Conservation (phyloP, 805 yeast genomes). For the Metschnikowia kofuensis region DNA sequence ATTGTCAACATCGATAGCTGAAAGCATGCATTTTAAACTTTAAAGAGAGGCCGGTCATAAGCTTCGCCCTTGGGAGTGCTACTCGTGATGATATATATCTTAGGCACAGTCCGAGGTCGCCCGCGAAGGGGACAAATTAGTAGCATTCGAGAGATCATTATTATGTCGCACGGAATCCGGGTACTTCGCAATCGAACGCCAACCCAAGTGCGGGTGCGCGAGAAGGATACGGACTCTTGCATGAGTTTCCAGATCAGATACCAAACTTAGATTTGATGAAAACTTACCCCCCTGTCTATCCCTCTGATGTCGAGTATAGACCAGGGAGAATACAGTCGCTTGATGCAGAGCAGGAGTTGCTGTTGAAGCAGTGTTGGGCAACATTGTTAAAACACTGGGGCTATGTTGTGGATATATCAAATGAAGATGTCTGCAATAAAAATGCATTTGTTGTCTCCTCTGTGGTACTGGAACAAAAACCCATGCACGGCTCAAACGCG, state of each 20-base stretch:
- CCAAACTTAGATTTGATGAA: not conserved
- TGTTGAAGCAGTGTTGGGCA: conserved; percentile 20
- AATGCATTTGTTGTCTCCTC: conserved; percentile 34
- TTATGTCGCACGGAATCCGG: not conserved
- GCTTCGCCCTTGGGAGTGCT: too few species aligned
- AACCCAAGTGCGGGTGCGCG: not conserved
- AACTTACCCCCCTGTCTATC: conserved; percentile 15
- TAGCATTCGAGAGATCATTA: too few species aligned
- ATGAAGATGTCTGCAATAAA: conserved; percentile 26
- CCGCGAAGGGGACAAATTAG: too few species aligned
- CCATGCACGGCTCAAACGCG: conserved; percentile 6
- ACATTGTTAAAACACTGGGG: conserved; percentile 40
- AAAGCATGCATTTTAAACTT: too few species aligned
- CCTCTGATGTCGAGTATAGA: conserved; percentile 24
- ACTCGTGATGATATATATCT: too few species aligned
- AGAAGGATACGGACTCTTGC: too few species aligned
- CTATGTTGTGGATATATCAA: conserved; percentile 30
- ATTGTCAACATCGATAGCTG: too few species aligned
- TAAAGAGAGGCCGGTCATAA: too few species aligned
- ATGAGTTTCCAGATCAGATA: not conserved
- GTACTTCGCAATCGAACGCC: not conserved
- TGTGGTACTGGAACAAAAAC: conserved; percentile 11
- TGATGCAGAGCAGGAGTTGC: conserved; percentile 19
- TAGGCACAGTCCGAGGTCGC: too few species aligned
- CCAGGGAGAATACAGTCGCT: conserved; percentile 40